Evolutionary conservation across 305 asterid genomes (phyloP), one percentile per base, ranked within the genome.

Genomic region (Solanum aculeatissimum): DNA sequence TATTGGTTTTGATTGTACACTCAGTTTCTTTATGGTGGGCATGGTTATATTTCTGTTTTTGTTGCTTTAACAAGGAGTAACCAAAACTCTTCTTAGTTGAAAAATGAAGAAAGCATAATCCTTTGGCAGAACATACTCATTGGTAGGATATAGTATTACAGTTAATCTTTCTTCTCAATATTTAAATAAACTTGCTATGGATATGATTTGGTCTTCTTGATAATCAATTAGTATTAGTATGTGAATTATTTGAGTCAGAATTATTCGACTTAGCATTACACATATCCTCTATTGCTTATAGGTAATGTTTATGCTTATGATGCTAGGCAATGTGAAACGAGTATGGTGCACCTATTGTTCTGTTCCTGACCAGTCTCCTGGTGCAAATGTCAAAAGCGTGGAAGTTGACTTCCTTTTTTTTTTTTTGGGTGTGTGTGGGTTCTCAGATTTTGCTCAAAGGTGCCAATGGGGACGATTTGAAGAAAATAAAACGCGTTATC

Each of bases 381-480:
- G 47, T 77, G 65, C 66, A 78, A 78, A 53, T 51, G 65, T 51
- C 19, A n/a, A 27, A 49, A 75, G 65, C 57, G 63, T 18, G 65
- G 82, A 29, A 19, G 8, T 19, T 78, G 82, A 78, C 45, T 32
- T 18, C 82, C 23, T 80, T 72, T 62, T 91, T 35, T 35, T 35
- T 35, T 35, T 35, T 35, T 35, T 0, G 3, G 35, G 84, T 87
- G 60, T 45, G 66, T 87, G 82, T 32, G 63, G 66, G 63, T 53
- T 51, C 82, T 89, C 93, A 93, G 97, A 91, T 95, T 89, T 86
- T 93, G 87, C 94, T 95, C 89, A 93, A 90, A 88, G 98, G 98
- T 86, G 95, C 97, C 88, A 95, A 88, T 80, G 97, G 95, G 87
- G 97, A 93, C 85, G 95, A 91, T 85, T 89, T 93, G 90, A 95